Percentiles rank a stretch among this genome's conserved stretches.
phyloP scores from a whole-genome alignment of 441 rosid genomes.

The Gossypium trilobum region DNA sequence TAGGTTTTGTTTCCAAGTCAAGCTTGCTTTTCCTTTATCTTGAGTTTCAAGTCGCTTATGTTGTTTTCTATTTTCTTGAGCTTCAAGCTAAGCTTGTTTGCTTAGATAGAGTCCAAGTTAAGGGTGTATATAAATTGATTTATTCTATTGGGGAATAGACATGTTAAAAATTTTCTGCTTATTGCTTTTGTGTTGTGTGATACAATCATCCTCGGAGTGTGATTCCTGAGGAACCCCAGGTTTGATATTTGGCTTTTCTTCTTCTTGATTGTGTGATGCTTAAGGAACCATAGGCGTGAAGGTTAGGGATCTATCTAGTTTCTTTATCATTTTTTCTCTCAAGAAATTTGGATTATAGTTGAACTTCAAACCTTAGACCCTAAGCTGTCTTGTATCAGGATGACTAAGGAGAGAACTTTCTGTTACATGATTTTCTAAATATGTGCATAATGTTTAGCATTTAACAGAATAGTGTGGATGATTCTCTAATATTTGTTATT shows the following conservation, averaged over 20 bases:
- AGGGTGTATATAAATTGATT: no score
- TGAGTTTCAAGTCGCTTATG: no score
- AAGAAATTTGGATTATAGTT: neutral
- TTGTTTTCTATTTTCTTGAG: no score
- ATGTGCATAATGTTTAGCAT: neutral
- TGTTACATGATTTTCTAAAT: neutral
- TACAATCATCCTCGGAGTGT: no score
- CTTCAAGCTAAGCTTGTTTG: no score
- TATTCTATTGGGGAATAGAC: no score
- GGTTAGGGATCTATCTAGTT: no score
- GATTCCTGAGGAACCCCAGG: neutral
- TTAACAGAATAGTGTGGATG: neutral
- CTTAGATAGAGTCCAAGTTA: no score
- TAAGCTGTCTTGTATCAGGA: neutral
- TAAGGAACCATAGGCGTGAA: neutral
- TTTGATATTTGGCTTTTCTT: neutral
- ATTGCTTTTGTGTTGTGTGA: neutral
- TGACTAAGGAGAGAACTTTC: neutral
- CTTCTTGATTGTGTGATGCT: neutral
- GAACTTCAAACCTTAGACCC: neutral
- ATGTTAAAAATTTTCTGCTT: neutral
- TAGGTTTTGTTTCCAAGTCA: no score
- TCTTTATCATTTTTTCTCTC: no score
- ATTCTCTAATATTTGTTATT: neutral
- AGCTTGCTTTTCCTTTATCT: no score